phyloP scores from a whole-genome alignment of 1,139 yeast genomes.

The Eremothecium sinecaudum region DNA sequence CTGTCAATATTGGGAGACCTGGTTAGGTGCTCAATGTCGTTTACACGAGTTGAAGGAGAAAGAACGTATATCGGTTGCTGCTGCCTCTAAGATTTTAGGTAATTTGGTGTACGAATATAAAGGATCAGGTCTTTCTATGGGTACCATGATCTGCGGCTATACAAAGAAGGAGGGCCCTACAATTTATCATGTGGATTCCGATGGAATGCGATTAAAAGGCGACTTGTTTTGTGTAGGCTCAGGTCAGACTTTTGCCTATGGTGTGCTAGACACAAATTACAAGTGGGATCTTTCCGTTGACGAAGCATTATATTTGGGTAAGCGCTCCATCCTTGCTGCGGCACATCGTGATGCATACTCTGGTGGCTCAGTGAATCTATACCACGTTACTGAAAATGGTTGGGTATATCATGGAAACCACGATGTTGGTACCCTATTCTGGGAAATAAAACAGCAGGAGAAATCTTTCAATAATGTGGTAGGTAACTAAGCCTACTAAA shows the following conservation, averaged over 20 bases:
- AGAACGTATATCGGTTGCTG: slow-evolving; percentile 91
- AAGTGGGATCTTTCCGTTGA: slow-evolving; percentile 85
- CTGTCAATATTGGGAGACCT: slow-evolving; percentile 98
- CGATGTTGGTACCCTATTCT: slow-evolving; percentile 84
- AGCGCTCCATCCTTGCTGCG: slow-evolving; percentile 93
- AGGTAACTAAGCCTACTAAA: slow-evolving; percentile 32
- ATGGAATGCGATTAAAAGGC: slow-evolving; percentile 92
- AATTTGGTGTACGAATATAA: slow-evolving; percentile 88
- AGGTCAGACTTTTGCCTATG: slow-evolving; percentile 99
- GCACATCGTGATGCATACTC: slow-evolving; percentile 98
- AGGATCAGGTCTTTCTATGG: slow-evolving; percentile 99
- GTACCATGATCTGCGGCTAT: slow-evolving; percentile 97
- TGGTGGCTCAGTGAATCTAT: slow-evolving; percentile 92
- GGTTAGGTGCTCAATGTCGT: slow-evolving; percentile 96
- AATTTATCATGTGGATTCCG: slow-evolving; percentile 91
- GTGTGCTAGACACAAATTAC: slow-evolving; percentile 89
- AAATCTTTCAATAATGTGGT: slow-evolving; percentile 85
- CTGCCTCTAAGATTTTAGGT: slow-evolving; percentile 88
- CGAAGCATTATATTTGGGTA: slow-evolving; percentile 89
- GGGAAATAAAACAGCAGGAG: slow-evolving; percentile 85
- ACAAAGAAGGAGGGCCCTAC: slow-evolving; percentile 94
- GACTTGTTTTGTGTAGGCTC: slow-evolving; percentile 96
- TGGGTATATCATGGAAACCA: slow-evolving; percentile 95
- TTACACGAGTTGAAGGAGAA: slow-evolving; percentile 89
- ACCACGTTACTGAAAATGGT: slow-evolving; percentile 86